phyloP scores from a whole-genome alignment of 106 monocot genomes.

The Dendrobium officinale region DNA sequence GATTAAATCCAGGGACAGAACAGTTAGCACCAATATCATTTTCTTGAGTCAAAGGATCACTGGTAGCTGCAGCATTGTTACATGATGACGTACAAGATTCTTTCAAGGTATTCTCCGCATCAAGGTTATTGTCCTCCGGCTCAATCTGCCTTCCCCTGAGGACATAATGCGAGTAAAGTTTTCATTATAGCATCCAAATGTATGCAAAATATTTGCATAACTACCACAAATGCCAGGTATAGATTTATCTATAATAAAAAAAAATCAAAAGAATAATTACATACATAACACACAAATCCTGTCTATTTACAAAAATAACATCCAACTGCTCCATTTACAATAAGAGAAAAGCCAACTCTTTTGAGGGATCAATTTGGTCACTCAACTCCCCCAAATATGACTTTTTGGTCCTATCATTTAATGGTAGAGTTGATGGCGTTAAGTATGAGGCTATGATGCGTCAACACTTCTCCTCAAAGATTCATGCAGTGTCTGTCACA shows the following conservation, averaged over 20 bases:
- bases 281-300: too few species aligned
- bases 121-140: not conserved
- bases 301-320: too few species aligned
- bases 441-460: not conserved
- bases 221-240: not conserved
- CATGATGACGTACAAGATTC: slow-evolving; percentile 11
- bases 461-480: too few species aligned
- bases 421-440: too few species aligned
- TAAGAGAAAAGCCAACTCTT: too few species aligned
- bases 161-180: not conserved
- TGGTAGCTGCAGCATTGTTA: slow-evolving; percentile 11
- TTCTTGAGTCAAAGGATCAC: slow-evolving; percentile 17
- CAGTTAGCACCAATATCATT: slow-evolving; percentile 5
- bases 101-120: not conserved
- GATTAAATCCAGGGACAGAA: slow-evolving; percentile 12
- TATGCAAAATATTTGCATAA: not conserved
- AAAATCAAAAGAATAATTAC: too few species aligned
- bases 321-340: too few species aligned
- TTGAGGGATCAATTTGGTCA: too few species aligned
- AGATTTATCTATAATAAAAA: slow-evolving; percentile 2
- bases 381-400: too few species aligned
- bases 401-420: too few species aligned
- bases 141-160: slow-evolving; percentile 22
- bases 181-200: not conserved
- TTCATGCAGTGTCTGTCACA: too few species aligned